Evolutionary conservation across 225 moss, liverwort and hornwort species (phyloP).

Genomic region (Bryoerythrophyllum caledonicum): DNA sequence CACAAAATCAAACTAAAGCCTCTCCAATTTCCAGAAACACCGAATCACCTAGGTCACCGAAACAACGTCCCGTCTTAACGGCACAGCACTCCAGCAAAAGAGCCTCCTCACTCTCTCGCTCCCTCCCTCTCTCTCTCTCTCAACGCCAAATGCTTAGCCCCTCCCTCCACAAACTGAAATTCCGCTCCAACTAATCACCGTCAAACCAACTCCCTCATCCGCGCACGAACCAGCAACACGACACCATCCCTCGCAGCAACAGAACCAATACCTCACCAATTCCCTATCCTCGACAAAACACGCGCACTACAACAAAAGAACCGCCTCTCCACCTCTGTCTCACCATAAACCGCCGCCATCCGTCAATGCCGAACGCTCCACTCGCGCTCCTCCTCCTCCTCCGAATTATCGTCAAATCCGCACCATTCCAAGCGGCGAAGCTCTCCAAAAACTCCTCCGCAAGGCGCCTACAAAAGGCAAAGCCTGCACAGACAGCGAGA

Average conservation of each 20-base stretch:
- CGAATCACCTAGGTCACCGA: background rate
- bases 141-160: no score
- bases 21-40: conserved; percentile 12
- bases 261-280: no score
- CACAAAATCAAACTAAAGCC: conserved; percentile 12
- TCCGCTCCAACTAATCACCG: no score
- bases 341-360: conserved; percentile 32
- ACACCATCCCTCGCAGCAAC: no score
- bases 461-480: background rate
- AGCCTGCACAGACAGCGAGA: background rate
- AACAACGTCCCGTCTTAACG: no score
- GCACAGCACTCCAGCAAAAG: no score
- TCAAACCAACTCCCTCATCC: no score
- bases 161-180: no score
- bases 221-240: no score
- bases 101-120: no score
- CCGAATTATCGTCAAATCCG: background rate
- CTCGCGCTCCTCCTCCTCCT: background rate
- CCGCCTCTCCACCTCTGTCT: conserved; percentile 5
- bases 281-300: background rate
- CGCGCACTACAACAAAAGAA: background rate
- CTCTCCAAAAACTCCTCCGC: background rate
- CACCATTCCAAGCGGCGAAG: background rate
- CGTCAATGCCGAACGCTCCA: background rate
- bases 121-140: no score